Conservation (phyloP, 1,284 basidiomycete genomes). For the Ustilago loliicola region DNA sequence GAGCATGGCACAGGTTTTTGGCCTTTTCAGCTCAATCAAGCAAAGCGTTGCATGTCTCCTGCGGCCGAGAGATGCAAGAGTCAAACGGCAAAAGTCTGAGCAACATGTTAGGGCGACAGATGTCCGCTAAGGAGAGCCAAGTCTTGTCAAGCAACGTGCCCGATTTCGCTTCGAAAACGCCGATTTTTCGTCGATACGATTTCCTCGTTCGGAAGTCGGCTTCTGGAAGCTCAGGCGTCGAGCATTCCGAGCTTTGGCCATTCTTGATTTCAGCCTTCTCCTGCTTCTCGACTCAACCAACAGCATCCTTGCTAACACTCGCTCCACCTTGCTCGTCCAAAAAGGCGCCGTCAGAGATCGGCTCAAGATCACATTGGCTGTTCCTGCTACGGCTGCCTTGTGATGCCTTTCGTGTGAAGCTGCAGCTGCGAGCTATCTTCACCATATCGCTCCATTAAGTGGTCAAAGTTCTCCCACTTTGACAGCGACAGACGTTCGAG, state of each 20-base stretch:
- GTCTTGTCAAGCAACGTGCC: neutral
- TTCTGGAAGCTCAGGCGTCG: neutral
- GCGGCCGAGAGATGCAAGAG: no score
- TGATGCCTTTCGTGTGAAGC: neutral
- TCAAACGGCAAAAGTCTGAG: no score
- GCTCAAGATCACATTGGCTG: neutral
- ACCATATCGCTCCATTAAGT: no score
- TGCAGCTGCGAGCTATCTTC: neutral
- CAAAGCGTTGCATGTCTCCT: no score
- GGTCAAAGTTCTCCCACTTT: no score
- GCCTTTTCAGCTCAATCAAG: no score
- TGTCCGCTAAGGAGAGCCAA: neutral
- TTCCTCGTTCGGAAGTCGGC: neutral
- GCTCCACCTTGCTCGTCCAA: neutral
- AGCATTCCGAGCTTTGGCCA: slow-evolving; percentile 3
- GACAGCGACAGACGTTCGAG: no score
- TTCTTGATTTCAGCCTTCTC: neutral
- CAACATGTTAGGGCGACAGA: no score
- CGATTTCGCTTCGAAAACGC: neutral
- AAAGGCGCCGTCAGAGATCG: neutral
- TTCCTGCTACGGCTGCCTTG: neutral
- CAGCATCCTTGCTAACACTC: neutral
- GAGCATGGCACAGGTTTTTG: no score
- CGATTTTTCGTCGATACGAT: neutral
- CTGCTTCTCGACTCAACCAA: neutral